Conservation (phyloP, 192 early-diverging fungal species). For the Linnemannia zychae region DNA sequence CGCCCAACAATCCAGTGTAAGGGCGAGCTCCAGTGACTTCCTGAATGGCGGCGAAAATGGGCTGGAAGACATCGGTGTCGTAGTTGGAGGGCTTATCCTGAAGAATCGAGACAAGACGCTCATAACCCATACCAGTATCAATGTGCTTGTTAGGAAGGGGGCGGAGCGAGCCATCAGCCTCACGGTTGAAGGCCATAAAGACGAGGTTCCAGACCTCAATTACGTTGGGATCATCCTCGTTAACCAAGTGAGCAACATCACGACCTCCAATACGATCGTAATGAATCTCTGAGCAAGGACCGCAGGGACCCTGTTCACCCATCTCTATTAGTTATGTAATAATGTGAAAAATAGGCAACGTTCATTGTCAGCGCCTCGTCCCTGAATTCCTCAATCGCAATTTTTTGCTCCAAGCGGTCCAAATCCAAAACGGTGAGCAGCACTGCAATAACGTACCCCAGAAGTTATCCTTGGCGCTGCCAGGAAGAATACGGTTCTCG, state of each 20-base stretch:
- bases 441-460: conserved; percentile 86
- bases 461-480: conserved; percentile 96
- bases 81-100: conserved; percentile 98
- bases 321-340: conserved; percentile 73
- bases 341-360: not conserved
- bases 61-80: conserved; percentile 94
- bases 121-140: conserved; percentile 98
- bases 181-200: conserved; percentile 99
- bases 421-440: not conserved
- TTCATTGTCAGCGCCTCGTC: not conserved
- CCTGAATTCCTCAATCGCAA: not conserved
- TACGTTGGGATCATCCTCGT: conserved; percentile 97
- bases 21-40: conserved; percentile 86
- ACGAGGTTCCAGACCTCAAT: conserved; percentile 99
- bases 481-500: conserved; percentile 87
- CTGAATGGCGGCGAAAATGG: conserved; percentile 87
- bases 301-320: conserved; percentile 98
- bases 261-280: conserved; percentile 97
- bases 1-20: conserved; percentile 91
- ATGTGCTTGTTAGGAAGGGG: conserved; percentile 96
- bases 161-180: conserved; percentile 87
- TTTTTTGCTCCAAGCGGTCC: conserved; percentile 11
- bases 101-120: conserved; percentile 94
- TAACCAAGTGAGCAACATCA: conserved; percentile 89
- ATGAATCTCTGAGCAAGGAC: conserved; percentile 98